Conservation (phyloP, 805 yeast genomes). For the Wickerhamiella kurtzmanii region DNA sequence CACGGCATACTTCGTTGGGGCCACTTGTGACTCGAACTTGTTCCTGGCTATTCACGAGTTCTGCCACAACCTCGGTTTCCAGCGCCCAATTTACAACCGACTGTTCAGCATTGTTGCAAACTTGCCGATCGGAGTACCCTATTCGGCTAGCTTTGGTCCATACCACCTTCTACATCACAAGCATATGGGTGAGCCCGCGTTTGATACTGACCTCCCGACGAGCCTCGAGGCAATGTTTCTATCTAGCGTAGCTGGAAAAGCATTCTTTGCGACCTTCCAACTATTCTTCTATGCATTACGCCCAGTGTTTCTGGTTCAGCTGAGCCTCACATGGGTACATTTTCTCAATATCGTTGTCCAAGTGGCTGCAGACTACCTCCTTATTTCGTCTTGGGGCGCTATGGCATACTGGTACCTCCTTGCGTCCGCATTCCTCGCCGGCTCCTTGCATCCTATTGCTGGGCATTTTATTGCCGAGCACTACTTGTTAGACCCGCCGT, state of each 20-base stretch:
- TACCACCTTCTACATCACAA: conserved; percentile 88
- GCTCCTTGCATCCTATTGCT: conserved; percentile 85
- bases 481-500: conserved; percentile 40
- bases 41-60: conserved; percentile 83
- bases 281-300: conserved; percentile 78
- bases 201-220: conserved; percentile 85
- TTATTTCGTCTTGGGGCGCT: conserved; percentile 51
- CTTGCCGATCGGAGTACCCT: conserved; percentile 81
- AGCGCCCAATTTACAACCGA: conserved; percentile 62
- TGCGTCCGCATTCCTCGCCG: conserved; percentile 72
- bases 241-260: conserved; percentile 70
- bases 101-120: conserved; percentile 65
- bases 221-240: conserved; percentile 57
- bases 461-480: conserved; percentile 97
- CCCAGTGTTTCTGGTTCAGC: conserved; percentile 72
- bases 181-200: conserved; percentile 68
- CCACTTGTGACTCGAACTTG: conserved; percentile 70
- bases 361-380: conserved; percentile 39
- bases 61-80: conserved; percentile 73
- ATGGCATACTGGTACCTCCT: conserved; percentile 53
- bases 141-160: conserved; percentile 77
- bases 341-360: conserved; percentile 52
- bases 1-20: conserved; percentile 69
- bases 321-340: conserved; percentile 65
- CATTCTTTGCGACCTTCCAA: conserved; percentile 82